A percentile compares a stretch with the other conserved stretches of the same genome.
Evolutionary conservation across 108 stramenopile species (phyloP).

Genomic region (Fragilariopsis cylindrus): DNA sequence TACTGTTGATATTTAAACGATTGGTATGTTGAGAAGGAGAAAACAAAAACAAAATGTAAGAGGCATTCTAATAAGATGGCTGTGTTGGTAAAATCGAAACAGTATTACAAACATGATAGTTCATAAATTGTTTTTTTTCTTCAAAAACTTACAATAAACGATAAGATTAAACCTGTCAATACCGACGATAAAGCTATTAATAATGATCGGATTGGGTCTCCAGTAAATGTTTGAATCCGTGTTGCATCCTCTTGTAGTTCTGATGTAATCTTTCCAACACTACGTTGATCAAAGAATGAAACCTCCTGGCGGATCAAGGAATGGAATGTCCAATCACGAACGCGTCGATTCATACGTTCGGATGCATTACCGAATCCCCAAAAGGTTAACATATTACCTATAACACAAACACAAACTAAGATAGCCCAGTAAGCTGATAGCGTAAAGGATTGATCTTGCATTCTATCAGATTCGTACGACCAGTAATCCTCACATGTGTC

Average conservation of each 20-base stretch:
- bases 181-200: constrained; percentile 60
- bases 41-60: neutral
- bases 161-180: constrained; percentile 55
- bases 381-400: constrained; percentile 64
- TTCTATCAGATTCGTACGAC: constrained; percentile 46
- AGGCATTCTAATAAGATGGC: neutral
- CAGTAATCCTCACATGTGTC: constrained; percentile 58
- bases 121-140: no score
- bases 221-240: constrained; percentile 63
- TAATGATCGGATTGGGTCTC: constrained; percentile 67
- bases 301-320: constrained; percentile 73
- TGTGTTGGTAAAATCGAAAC: neutral
- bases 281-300: constrained; percentile 70
- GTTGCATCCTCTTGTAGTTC: constrained; percentile 85
- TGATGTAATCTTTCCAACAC: constrained; percentile 71
- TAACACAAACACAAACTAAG: constrained; percentile 43
- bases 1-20: neutral
- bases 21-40: neutral
- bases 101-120: neutral
- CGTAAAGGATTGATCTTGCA: constrained; percentile 48
- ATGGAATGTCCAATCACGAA: constrained; percentile 61
- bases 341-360: constrained; percentile 71
- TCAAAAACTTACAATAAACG: constrained; percentile 42
- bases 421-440: constrained; percentile 47
- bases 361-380: constrained; percentile 71